Percentiles rank a stretch among this genome's conserved stretches.
These are phyloP conservation scores for Cicer pinnatifidum DNA, from an alignment of 306 rosid genomes.

Conservation along the genomic window DNA sequence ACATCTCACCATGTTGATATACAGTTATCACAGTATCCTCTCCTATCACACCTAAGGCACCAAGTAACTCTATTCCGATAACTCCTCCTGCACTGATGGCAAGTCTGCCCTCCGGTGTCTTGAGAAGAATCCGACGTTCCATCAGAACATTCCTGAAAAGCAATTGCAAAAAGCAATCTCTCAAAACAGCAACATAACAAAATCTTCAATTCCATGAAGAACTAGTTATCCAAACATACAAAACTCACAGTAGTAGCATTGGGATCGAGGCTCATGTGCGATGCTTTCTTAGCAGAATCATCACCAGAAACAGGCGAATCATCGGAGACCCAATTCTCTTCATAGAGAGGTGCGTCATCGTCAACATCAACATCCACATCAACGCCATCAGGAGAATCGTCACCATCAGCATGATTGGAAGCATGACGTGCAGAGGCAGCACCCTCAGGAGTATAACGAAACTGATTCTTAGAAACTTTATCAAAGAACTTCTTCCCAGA, in stretches of 20 bases:
- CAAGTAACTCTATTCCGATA: slow-evolving; percentile 69
- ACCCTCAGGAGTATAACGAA: slow-evolving; percentile 53
- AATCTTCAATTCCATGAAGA: not conserved
- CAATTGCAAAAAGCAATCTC: slow-evolving; percentile 35
- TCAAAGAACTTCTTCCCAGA: slow-evolving; percentile 60
- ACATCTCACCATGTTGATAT: slow-evolving; percentile 70
- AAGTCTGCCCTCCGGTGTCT: slow-evolving; percentile 76
- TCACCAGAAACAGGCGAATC: slow-evolving; percentile 64
- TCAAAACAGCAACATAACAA: slow-evolving; percentile 36
- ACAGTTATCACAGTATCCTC: slow-evolving; percentile 89
- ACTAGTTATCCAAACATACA: slow-evolving; percentile 17
- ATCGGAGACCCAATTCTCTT: slow-evolving; percentile 65
- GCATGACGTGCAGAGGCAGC: slow-evolving; percentile 45
- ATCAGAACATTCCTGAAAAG: slow-evolving; percentile 72
- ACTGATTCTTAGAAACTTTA: slow-evolving; percentile 67
- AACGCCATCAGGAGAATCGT: slow-evolving; percentile 44
- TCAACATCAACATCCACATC: slow-evolving; percentile 3
- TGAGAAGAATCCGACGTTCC: slow-evolving; percentile 67
- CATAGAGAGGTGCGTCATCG: slow-evolving; percentile 47
- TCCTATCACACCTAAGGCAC: slow-evolving; percentile 82
- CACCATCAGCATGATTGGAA: slow-evolving; percentile 50
- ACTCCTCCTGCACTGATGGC: slow-evolving; percentile 87
- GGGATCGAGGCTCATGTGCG: slow-evolving; percentile 68
- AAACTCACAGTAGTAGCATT: slow-evolving; percentile 64
- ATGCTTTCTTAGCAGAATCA: slow-evolving; percentile 62